phyloP scores from a whole-genome alignment of 805 yeast genomes.

The Komagataella mondaviorum region DNA sequence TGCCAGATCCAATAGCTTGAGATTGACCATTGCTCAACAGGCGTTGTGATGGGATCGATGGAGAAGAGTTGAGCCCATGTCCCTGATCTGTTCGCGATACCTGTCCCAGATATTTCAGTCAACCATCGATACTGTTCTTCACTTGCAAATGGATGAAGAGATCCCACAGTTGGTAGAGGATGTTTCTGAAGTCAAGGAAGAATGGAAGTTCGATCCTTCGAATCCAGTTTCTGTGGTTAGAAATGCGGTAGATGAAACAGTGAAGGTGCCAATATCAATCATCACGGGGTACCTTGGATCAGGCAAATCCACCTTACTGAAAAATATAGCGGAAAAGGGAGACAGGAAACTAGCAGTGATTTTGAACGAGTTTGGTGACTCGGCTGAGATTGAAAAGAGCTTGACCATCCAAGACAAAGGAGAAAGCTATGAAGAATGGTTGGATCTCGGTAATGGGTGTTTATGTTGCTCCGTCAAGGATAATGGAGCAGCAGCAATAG shows the following conservation, averaged over 20 bases:
- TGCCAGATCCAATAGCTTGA: slow-evolving; percentile 8
- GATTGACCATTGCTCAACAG: not conserved
- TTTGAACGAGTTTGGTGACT: slow-evolving; percentile 84
- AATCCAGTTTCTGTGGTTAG: not conserved
- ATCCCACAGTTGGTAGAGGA: slow-evolving; percentile 11
- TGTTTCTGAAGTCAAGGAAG: slow-evolving; percentile 5
- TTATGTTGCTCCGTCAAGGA: slow-evolving; percentile 94
- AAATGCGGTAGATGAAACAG: not conserved
- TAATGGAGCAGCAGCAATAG: slow-evolving; percentile 90
- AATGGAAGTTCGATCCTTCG: not conserved
- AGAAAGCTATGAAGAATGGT: slow-evolving; percentile 75
- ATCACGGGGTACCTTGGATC: slow-evolving; percentile 93
- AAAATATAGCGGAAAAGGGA: slow-evolving; percentile 57
- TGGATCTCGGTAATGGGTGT: slow-evolving; percentile 94
- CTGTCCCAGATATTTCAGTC: not conserved
- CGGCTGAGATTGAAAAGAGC: slow-evolving; percentile 79
- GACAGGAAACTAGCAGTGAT: slow-evolving; percentile 76
- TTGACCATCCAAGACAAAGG: slow-evolving; percentile 49
- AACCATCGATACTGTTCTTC: no score
- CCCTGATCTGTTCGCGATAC: not conserved
- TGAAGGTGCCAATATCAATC: slow-evolving; percentile 77
- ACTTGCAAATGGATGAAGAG: slow-evolving; percentile 3
- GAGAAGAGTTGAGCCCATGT: not conserved
- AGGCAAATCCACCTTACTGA: slow-evolving; percentile 82
- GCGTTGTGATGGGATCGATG: not conserved